Conservation (phyloP, 2,329 filamentous ascomycete genomes). For the Coniella vitis region DNA sequence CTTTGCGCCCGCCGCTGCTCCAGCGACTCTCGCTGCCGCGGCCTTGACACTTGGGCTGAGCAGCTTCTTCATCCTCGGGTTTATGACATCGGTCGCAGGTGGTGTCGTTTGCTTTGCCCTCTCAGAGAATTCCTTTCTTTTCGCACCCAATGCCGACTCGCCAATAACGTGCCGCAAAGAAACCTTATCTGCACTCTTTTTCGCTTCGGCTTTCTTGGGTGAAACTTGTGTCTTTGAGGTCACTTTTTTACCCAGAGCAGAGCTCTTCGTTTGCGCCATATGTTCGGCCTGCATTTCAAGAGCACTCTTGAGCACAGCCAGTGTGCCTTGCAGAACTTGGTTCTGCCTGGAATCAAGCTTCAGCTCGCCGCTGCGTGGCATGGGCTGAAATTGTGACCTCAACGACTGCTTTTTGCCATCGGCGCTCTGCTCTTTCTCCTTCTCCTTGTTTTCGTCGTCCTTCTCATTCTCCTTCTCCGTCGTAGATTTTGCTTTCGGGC, state of each 20-base stretch:
- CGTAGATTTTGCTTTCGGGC: background rate
- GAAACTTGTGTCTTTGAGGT: background rate
- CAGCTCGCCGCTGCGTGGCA: background rate
- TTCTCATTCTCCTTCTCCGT: conserved; percentile 5
- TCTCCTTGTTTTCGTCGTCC: background rate
- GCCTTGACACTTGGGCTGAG: background rate
- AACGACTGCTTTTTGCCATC: conserved; percentile 6
- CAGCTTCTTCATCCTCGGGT: background rate
- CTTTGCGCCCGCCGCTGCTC: background rate
- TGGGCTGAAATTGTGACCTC: conserved; percentile 9
- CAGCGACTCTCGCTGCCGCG: conserved; percentile 1
- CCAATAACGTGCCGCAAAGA: too few relatives aligned
- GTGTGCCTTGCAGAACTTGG: conserved; percentile 29
- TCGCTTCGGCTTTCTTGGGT: background rate
- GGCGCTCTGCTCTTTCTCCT: conserved; percentile 6
- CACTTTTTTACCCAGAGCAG: too few relatives aligned
- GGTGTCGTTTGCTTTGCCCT: background rate
- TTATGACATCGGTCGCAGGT: background rate
- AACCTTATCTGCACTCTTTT: too few relatives aligned
- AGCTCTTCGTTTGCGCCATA: conserved; percentile 4
- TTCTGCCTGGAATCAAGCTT: conserved; percentile 21
- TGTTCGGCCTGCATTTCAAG: conserved; percentile 23
- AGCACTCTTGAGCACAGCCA: conserved; percentile 32
- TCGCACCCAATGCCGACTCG: too few relatives aligned
- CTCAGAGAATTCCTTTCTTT: too few relatives aligned